A percentile compares a stretch with the other conserved stretches of the same genome.
These are phyloP conservation scores for Scedosporium dehoogii DNA, from an alignment of 2,329 filamentous ascomycete species.

Conservation along the genomic window DNA sequence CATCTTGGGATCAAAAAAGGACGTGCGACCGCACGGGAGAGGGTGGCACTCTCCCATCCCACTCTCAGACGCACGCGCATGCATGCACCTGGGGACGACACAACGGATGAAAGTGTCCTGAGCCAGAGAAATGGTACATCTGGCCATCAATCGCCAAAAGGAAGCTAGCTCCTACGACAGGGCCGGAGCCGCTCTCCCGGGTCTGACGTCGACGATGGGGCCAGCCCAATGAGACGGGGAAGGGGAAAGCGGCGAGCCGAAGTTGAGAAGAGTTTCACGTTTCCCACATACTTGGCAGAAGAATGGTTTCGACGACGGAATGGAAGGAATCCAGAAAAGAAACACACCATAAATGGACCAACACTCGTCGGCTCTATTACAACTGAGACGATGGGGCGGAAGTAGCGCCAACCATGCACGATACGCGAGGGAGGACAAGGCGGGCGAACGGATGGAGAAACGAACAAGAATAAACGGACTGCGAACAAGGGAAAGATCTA, in stretches of 20 bases:
- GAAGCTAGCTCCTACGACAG: neutral
- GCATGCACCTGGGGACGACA: neutral
- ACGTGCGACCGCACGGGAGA: neutral
- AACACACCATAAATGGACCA: constrained; percentile 7
- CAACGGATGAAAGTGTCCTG: neutral
- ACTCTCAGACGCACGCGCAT: neutral
- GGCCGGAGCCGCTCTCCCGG: neutral
- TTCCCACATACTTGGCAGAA: neutral
- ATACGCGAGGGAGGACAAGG: too few relatives aligned
- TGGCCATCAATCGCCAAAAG: neutral
- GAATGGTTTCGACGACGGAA: neutral
- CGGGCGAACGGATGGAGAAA: neutral
- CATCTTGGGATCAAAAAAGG: neutral
- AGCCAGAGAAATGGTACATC: neutral
- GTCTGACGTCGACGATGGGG: neutral
- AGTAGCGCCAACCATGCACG: neutral
- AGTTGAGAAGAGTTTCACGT: neutral
- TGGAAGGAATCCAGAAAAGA: neutral
- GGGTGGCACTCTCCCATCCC: neutral
- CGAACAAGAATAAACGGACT: neutral
- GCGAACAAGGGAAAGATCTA: neutral
- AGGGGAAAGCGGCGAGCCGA: neutral
- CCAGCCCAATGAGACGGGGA: too few relatives aligned
- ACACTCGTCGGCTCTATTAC: neutral
- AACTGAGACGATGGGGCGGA: neutral